Evolutionary conservation across 352 stramenopile genomes (phyloP), one percentile per base, ranked within the genome.

Genomic region (Pythium brachiatum): DNA sequence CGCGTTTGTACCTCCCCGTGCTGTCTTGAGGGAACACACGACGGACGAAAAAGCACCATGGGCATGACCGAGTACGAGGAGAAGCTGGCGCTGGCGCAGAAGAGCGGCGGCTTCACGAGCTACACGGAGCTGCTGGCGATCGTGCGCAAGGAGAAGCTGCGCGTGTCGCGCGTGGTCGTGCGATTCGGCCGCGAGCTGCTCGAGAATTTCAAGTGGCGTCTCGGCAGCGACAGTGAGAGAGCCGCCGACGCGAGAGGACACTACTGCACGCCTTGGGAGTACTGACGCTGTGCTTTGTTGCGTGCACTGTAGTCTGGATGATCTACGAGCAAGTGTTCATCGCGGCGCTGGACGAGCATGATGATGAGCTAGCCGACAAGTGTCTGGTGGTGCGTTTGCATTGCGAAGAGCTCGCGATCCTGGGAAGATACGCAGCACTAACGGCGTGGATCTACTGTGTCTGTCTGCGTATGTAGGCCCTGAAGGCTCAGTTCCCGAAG

Each of bases 281-380:
- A 16, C 23, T 26, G n/a, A 46, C 27, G 3, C n/a, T 16, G 20
- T 23, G 12, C 23, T 27, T 15, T n/a, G 25, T 57, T 12, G 34
- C 12, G 48, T 53, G 29, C 15, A n/a, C n/a, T n/a, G n/a, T 53
- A 72, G 68, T 73, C 12, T 82, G 72, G 69, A 72, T 57, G 8
- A 57, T 79, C 41, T 74, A 78, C 57, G 74, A 82, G 51, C 74
- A 79, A 41, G 65, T 74, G 12, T 63, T 82, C 21, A 56, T 82
- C 26, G 74, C 74, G 0, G 71, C 74, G 20, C 50, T 82, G 26
- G 74, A 82, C 54, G 51, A 69, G 25, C 43, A 75, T 60, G 72
- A 79, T 2, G 50, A 60, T 21, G 57, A 60, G 38, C 32, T 78
- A 12, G 65, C 61, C 2, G 59, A 82, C 52, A 72, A 68, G 60